Evolutionary conservation across 108 stramenopile genomes (phyloP).

Genomic region (Cyclotella choctawhatcheeana): DNA sequence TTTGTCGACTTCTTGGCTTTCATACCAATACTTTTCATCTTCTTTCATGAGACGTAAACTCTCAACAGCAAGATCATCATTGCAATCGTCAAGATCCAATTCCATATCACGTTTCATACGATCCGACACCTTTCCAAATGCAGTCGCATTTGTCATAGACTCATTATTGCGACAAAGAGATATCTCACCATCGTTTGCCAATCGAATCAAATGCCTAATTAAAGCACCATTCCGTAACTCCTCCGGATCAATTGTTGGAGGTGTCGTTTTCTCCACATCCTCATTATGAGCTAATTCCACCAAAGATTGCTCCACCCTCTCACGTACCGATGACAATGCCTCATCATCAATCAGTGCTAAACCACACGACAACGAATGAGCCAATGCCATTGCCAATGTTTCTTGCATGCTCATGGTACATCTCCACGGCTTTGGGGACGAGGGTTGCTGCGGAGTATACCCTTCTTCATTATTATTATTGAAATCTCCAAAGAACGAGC

Average conservation of each 20-base stretch:
- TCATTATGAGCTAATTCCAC: slow-evolving; percentile 31
- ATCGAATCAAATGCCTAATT: slow-evolving; percentile 60
- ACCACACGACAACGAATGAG: slow-evolving; percentile 81
- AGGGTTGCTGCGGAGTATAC: neutral
- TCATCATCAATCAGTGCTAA: slow-evolving; percentile 78
- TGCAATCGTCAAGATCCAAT: slow-evolving; percentile 80
- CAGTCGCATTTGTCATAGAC: neutral
- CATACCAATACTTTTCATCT: slow-evolving; percentile 53
- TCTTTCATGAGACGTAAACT: slow-evolving; percentile 80
- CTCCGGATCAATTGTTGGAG: slow-evolving; percentile 53
- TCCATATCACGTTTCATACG: slow-evolving; percentile 76
- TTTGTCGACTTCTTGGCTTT: slow-evolving; percentile 19
- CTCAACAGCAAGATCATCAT: slow-evolving; percentile 74
- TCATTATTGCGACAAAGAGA: neutral
- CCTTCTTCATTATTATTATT: slow-evolving; percentile 34
- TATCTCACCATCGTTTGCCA: slow-evolving; percentile 64
- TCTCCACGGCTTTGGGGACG: slow-evolving; percentile 20
- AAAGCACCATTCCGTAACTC: slow-evolving; percentile 65
- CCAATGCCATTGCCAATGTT: slow-evolving; percentile 84
- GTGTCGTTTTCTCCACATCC: neutral
- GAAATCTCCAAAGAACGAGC: slow-evolving; percentile 21
- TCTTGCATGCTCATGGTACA: slow-evolving; percentile 89
- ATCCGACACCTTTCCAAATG: slow-evolving; percentile 64
- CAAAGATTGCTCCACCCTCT: slow-evolving; percentile 47
- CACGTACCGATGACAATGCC: slow-evolving; percentile 62